Conservation (phyloP, 352 stramenopile genomes). For the Globisporangium uncinulatum region DNA sequence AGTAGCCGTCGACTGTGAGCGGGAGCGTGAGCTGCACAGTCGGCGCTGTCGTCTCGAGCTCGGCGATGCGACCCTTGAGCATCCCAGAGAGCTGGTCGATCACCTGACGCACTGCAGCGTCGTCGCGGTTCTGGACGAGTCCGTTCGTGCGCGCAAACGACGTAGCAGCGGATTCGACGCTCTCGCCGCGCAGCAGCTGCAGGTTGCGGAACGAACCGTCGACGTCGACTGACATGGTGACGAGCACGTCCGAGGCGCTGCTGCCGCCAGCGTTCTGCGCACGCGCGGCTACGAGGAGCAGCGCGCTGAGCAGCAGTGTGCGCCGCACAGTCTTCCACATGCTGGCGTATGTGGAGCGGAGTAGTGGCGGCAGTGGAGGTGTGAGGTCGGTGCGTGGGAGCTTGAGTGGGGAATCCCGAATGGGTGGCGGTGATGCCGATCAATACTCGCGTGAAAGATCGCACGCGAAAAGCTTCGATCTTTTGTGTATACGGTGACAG, state of each 20-base stretch:
- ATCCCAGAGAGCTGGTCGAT: conserved; percentile 63
- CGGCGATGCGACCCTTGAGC: conserved; percentile 53
- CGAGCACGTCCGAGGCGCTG: conserved; percentile 35
- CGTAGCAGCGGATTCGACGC: conserved; percentile 48
- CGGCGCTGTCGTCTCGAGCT: conserved; percentile 34
- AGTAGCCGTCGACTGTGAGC: conserved; percentile 45
- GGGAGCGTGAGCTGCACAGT: conserved; percentile 58
- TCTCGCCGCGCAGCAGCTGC: conserved; percentile 64
- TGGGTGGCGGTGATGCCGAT: not conserved
- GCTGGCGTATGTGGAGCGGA: not conserved
- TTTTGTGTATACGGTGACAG: not conserved
- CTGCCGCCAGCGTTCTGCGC: conserved; percentile 25
- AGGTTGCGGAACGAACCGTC: conserved; percentile 57
- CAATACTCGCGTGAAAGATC: conserved; percentile 5
- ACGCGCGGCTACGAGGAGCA: conserved; percentile 8
- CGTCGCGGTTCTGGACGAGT: conserved; percentile 42
- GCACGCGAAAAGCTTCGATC: conserved; percentile 15
- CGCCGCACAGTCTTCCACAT: conserved; percentile 16
- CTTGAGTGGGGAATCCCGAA: not conserved
- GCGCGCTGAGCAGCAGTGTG: conserved; percentile 21
- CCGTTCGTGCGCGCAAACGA: conserved; percentile 62
- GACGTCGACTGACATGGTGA: conserved; percentile 62
- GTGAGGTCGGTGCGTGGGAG: not conserved
- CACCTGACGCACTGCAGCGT: conserved; percentile 39
- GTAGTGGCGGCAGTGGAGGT: not conserved